Conservation (phyloP, 2,329 filamentous ascomycete species). For the Colletotrichum incanum region DNA sequence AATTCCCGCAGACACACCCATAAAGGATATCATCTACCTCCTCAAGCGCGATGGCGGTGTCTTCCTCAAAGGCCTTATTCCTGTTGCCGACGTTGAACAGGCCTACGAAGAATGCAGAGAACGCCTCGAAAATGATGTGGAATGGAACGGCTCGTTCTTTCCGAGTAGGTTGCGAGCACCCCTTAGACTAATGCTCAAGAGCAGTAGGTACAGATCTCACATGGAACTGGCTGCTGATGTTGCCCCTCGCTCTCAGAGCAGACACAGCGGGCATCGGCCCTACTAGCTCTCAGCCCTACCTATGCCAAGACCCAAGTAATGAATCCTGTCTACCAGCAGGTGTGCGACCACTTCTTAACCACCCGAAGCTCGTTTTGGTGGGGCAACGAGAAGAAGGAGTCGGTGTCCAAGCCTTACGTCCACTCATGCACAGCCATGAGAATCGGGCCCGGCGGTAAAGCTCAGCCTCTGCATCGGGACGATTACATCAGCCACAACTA, state of each 20-base stretch:
- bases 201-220: too few relatives aligned
- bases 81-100: constrained; percentile 23
- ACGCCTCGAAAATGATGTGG: constrained; percentile 32
- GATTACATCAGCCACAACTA: constrained; percentile 48
- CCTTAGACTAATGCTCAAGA: too few relatives aligned
- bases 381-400: constrained; percentile 33
- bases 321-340: constrained; percentile 34
- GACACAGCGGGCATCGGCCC: constrained; percentile 37
- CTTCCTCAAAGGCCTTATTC: constrained; percentile 20
- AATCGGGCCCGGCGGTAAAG: constrained; percentile 46
- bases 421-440: constrained; percentile 34
- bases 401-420: constrained; percentile 35
- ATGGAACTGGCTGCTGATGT: background rate
- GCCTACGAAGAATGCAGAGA: constrained; percentile 31
- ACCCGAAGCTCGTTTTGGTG: constrained; percentile 35
- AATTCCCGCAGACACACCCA: constrained; percentile 7
- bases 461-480: constrained; percentile 51
- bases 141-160: constrained; percentile 39
- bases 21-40: constrained; percentile 31
- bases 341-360: constrained; percentile 34
- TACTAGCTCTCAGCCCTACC: constrained; percentile 33
- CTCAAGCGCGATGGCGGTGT: constrained; percentile 39
- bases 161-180: constrained; percentile 18
- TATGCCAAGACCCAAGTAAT: constrained; percentile 36
- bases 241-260: constrained; percentile 5